These are phyloP conservation scores for Leishmania gerbilli DNA, from an alignment of 208 protist species.

Conservation along the genomic window DNA sequence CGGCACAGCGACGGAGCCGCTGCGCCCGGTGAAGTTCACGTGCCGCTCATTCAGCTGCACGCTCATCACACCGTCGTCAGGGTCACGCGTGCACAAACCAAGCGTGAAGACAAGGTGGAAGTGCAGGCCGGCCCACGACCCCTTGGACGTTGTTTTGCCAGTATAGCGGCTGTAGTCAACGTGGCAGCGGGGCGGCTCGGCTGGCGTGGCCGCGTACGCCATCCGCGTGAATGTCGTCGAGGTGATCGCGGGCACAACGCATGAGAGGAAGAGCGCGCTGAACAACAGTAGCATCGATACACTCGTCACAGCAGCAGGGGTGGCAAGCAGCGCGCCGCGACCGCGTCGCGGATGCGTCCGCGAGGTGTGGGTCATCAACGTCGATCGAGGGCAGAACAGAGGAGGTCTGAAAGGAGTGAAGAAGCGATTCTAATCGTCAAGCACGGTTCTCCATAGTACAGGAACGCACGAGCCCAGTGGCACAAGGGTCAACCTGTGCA, in stretches of 20 bases:
- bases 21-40: constrained; percentile 20
- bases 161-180: constrained; percentile 38
- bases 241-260: neutral
- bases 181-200: constrained; percentile 39
- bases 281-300: neutral
- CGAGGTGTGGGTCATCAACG: neutral
- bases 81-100: constrained; percentile 36
- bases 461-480: neutral
- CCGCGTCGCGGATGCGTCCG: neutral
- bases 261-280: neutral
- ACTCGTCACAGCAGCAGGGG: neutral
- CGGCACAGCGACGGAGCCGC: constrained; percentile 27
- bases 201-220: neutral
- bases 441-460: neutral
- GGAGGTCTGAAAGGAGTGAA: neutral
- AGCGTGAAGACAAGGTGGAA: constrained; percentile 42
- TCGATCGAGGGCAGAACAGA: neutral
- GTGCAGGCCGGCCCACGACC: constrained; percentile 44
- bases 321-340: neutral
- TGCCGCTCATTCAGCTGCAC: constrained; percentile 42
- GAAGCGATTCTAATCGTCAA: neutral
- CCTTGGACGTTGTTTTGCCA: constrained; percentile 39
- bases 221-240: neutral
- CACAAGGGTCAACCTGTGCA: neutral
- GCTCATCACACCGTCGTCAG: constrained; percentile 30